Base-by-base conservation (phyloP, 805 yeast species). In the Priceomyces melissophilus region DNA sequence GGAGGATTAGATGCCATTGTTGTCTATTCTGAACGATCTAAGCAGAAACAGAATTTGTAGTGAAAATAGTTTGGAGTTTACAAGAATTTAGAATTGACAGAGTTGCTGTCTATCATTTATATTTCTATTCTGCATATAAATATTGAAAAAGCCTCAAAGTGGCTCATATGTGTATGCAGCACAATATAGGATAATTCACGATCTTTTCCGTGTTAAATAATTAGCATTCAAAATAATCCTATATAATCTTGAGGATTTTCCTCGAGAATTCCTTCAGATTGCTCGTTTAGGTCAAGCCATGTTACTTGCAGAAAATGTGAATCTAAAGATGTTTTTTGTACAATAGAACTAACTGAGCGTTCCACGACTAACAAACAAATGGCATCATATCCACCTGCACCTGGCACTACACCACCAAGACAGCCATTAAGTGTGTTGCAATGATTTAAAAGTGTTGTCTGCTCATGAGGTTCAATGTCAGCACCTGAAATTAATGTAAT, bases 311-410 rank as follows among this genome's bases (percentile, higher is more conserved):
- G 40, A 43, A 81, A 76, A 3, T 53, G 49, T 1, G 46, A 42
- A 20, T 64, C 61, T 0, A 41, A 37, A 9, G 38, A 33, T 8
- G 63, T 56, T 3, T 34, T 41, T 4, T 33, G 26, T 17, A 52
- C 44, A 12, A 66, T 67, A 9, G 50, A 44, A 2, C 53, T 60
- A 2, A 76, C 57, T 2, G 76, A 58, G 1, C 61, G 54, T 20
- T 75, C 78, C 2, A 76, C 70, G 2, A 84, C 82, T 20, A 93
- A 61, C 20, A 91, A 54, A 41, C 95, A 78, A 13, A 93, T 78
- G 1, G 99, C 99, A 67, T 93, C 99, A 57, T 81, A 85, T 0
- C 99, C 99, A 20, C 99, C 99, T 0, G 99, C 99, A 2, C 99
- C 99, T 0, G 99, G 99, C 3, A 93, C 96, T 27, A 93, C 90